A percentile compares a stretch with the other conserved stretches of the same genome.
These are phyloP conservation scores for Dactylellina parvicollis DNA, from an alignment of 2,329 filamentous ascomycete species.

Conservation along the genomic window DNA sequence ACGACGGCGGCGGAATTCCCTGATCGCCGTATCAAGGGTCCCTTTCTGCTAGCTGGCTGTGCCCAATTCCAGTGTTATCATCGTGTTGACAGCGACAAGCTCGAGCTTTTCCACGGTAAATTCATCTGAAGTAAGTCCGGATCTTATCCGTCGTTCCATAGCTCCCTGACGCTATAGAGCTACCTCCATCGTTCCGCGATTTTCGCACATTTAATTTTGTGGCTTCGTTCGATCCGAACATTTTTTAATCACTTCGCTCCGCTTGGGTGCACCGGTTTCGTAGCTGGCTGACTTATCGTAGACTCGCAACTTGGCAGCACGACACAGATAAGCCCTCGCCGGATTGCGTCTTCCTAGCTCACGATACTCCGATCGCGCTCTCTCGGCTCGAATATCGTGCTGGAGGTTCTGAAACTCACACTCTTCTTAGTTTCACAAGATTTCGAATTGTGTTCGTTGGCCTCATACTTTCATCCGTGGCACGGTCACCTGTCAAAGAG, in stretches of 20 bases:
- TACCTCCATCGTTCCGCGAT: slow-evolving; percentile 25
- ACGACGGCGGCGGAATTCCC: slow-evolving; percentile 21
- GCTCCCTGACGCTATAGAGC: background rate
- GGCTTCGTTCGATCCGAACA: slow-evolving; percentile 3
- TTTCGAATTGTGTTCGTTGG: slow-evolving; percentile 39
- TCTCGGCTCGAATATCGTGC: slow-evolving; percentile 23
- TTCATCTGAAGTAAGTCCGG: slow-evolving; percentile 33
- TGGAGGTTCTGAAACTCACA: slow-evolving; percentile 24
- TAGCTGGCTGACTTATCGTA: slow-evolving; percentile 46
- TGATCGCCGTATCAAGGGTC: slow-evolving; percentile 49
- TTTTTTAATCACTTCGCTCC: slow-evolving; percentile 5
- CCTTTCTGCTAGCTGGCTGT: slow-evolving; percentile 22
- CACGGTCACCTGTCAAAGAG: slow-evolving; percentile 24
- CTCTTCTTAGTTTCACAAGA: slow-evolving; percentile 30
- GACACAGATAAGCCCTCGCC: slow-evolving; percentile 30
- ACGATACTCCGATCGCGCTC: slow-evolving; percentile 28
- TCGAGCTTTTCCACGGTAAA: slow-evolving; percentile 25
- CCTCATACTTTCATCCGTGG: slow-evolving; percentile 11
- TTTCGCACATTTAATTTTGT: slow-evolving; percentile 15
- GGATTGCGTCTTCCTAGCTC: slow-evolving; percentile 7
- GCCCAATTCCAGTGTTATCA: slow-evolving; percentile 46
- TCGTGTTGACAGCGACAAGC: slow-evolving; percentile 42
- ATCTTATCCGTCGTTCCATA: background rate
- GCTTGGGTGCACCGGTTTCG: slow-evolving; percentile 7
- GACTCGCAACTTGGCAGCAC: slow-evolving; percentile 26